Evolutionary conservation across 1,284 basidiomycete species (phyloP), one percentile per base, ranked within the genome.

Genomic region (Leccinum subrobustum): DNA sequence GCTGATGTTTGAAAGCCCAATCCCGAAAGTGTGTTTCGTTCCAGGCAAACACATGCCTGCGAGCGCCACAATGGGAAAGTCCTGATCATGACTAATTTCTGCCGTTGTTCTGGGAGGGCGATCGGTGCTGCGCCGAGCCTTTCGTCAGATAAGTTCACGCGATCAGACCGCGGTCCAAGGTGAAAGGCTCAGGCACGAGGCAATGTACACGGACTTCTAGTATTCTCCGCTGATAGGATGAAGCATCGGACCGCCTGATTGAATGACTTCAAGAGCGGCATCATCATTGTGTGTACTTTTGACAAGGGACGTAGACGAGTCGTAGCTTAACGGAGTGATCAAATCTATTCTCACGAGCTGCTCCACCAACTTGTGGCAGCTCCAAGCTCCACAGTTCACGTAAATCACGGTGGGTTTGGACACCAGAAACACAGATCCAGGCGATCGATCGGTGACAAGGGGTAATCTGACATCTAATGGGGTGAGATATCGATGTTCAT

Each of bases 31-130:
- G 33, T n/a, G 5, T n/a, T 33, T 27, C 23, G 16, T n/a, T 51
- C 8, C n/a, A 4, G 4, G 5, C 48, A 16, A 51, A 27, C 11
- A 25, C 16, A 51, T 5, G 48, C 7, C 23, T 23, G 50, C 4
- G 50, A 52, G 11, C n/a, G n/a, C 50, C 50, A 18, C 50, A 52
- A n/a, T 35, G 33, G 33, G 33, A 35, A 35, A 35, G 12, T 35
- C 12, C 33, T 33, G 33, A 33, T 33, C 12, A 33, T 8, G 51
- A 35, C 50, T 47, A 47, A 62, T 39, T 4, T 42, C 23, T 52
- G 18, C 25, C 20, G 57, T 62, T 31, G 23, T 48, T 48, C 20
- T 6, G 27, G 39, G 58, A 62, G 58, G 54, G 63, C 37, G 65
- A 64, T 67, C 39, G 65, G 65, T 35, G 47, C 2, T 44, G 18